phyloP scores from a whole-genome alignment of 2,329 filamentous ascomycete species.

The Chlorencoelia australis region DNA sequence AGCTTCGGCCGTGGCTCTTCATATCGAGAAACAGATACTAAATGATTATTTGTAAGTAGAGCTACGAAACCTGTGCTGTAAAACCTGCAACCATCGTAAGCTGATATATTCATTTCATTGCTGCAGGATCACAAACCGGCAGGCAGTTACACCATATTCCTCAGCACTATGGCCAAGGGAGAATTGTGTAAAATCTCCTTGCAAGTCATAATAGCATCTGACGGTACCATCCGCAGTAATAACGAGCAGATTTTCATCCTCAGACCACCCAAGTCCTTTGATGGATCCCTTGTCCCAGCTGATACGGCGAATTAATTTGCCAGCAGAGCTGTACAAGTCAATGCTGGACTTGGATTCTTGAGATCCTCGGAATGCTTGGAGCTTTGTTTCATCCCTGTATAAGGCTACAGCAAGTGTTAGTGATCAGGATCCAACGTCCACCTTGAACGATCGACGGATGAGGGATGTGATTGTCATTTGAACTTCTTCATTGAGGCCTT shows the following conservation, averaged over 20 bases:
- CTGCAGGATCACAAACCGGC: conserved; percentile 39
- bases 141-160: conserved; percentile 77
- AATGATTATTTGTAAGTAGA: conserved; percentile 74
- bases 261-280: conserved; percentile 88
- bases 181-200: conserved; percentile 91
- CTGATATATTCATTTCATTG: background rate
- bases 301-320: conserved; percentile 76
- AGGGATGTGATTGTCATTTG: background rate
- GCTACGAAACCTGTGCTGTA: conserved; percentile 91
- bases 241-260: conserved; percentile 84
- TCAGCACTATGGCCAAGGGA: conserved; percentile 84
- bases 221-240: conserved; percentile 86
- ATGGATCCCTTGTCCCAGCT: conserved; percentile 87
- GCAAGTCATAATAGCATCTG: conserved; percentile 77
- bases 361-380: conserved; percentile 66
- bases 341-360: conserved; percentile 71
- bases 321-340: conserved; percentile 88
- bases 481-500: background rate
- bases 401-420: conserved; percentile 49
- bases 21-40: conserved; percentile 83
- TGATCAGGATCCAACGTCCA: background rate
- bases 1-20: conserved; percentile 80
- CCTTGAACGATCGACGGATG: background rate
- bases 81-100: conserved; percentile 40
- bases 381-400: conserved; percentile 78